Evolutionary conservation across 2,329 filamentous ascomycete genomes (phyloP).

Genomic region (Hymenotorrendiella dingleyae): DNA sequence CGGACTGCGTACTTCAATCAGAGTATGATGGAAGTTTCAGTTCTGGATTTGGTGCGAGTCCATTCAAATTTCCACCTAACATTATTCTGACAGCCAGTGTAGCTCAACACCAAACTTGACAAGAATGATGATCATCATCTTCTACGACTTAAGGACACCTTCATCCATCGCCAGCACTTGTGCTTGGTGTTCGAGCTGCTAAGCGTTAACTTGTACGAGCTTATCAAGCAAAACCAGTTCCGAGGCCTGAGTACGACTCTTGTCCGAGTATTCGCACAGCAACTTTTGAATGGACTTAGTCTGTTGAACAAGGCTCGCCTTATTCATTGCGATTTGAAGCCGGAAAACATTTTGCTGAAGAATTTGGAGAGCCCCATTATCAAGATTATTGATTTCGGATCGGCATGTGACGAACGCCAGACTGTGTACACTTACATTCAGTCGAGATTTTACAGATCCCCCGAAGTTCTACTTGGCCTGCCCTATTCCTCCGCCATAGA

Average conservation of each 20-base stretch:
- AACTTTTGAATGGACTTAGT: constrained; percentile 86
- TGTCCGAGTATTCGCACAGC: constrained; percentile 94
- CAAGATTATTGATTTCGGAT: constrained; percentile 99
- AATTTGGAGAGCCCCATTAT: constrained; percentile 99
- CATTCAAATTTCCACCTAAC: neutral
- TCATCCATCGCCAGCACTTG: constrained; percentile 94
- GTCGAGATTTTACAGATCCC: constrained; percentile 94
- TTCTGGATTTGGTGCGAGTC: constrained; percentile 74
- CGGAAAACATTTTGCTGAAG: constrained; percentile 95
- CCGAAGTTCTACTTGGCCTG: constrained; percentile 88
- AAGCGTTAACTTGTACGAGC: constrained; percentile 94
- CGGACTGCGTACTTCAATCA: constrained; percentile 99
- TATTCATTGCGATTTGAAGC: constrained; percentile 97
- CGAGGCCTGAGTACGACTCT: constrained; percentile 93
- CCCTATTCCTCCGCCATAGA: constrained; percentile 98
- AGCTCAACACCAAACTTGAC: constrained; percentile 97
- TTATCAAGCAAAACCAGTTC: constrained; percentile 99
- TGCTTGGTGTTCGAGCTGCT: constrained; percentile 94
- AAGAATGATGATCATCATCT: constrained; percentile 99
- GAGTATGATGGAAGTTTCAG: constrained; percentile 99
- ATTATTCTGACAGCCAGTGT: constrained; percentile 7
- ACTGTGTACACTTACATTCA: constrained; percentile 99
- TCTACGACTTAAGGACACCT: constrained; percentile 90
- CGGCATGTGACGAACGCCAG: constrained; percentile 94
- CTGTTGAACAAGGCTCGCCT: constrained; percentile 92